A percentile compares a stretch with the other conserved stretches of the same genome.
Conservation (phyloP, 176 grass and related monocot genomes). For the Puccinellia tenuiflora region DNA sequence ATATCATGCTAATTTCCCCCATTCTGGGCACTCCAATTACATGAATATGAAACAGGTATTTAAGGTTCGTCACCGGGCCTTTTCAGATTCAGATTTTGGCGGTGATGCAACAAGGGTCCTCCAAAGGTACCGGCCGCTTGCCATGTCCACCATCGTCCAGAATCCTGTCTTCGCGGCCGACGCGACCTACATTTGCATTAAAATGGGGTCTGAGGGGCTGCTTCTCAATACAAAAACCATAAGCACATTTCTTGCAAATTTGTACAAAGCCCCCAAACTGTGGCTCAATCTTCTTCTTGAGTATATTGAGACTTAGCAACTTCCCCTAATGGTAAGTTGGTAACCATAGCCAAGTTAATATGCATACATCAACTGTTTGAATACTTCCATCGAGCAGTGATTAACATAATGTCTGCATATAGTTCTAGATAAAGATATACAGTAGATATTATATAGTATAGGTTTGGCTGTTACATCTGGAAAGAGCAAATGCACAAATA, state of each 20-base stretch:
- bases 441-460: neutral
- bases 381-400: neutral
- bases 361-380: neutral
- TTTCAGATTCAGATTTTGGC: constrained; percentile 28
- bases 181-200: constrained; percentile 43
- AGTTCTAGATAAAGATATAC: neutral
- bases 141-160: constrained; percentile 94
- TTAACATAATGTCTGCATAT: neutral
- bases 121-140: constrained; percentile 85
- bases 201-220: neutral
- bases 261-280: neutral
- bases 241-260: neutral
- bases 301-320: neutral
- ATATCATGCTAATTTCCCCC: neutral
- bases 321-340: neutral
- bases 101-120: constrained; percentile 55
- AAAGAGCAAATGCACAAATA: neutral
- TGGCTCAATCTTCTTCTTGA: neutral
- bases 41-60: neutral
- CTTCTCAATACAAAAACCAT: neutral
- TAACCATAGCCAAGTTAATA: neutral
- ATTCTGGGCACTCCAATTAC: neutral
- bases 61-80: constrained; percentile 31
- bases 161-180: constrained; percentile 63
- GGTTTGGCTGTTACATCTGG: neutral